Base-by-base conservation (phyloP, 75 land plant species). In the Azolla pinnata region DNA sequence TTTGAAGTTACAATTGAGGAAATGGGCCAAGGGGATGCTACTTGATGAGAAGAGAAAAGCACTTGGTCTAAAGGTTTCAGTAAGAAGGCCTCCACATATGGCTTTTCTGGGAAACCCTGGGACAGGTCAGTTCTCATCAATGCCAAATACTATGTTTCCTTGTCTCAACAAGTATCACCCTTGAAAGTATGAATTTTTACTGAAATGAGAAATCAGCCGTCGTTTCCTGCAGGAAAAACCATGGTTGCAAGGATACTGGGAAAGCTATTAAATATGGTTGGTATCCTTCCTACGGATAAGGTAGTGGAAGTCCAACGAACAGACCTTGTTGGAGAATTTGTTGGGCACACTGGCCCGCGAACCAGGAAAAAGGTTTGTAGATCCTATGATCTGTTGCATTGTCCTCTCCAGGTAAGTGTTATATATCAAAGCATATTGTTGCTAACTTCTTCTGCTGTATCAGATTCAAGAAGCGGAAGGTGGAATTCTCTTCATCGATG, bases 331-430 rank as follows among this genome's bases (percentile, higher is more conserved):
- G 97, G 97, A 0, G 97, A 91, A 74, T 91, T 91, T 73, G 92
- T 91, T 53, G 97, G 97, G 49, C 97, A 90, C 57, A 90, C 97
- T 17, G 97, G 97, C n/a, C 97, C 97, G 31, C 79, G 82, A 66
- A 91, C 97, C 5, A 83, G 88, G 47, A 79, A 74, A 63, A 87
- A 76, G 85, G 96, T 81, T 62, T 21, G 28, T 26, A 1, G n/a
- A n/a, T n/a, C n/a, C n/a, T n/a, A n/a, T n/a, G n/a, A n/a, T n/a
- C n/a, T n/a, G n/a, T n/a, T n/a, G n/a, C n/a, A n/a, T n/a, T n/a
- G n/a, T 50, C 25, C 25, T 35, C 40, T 35, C 12, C 12, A 5
- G 40, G 40, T 35, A 12, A 35, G 40, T 35, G 40, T 35, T 35
- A 5, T 35, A 5, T 35, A 35, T 5, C 5, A 35, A n/a, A n/a